These are phyloP conservation scores for Hypsizygus ulmarius DNA, from an alignment of 1,284 basidiomycete genomes.

Conservation along the genomic window DNA sequence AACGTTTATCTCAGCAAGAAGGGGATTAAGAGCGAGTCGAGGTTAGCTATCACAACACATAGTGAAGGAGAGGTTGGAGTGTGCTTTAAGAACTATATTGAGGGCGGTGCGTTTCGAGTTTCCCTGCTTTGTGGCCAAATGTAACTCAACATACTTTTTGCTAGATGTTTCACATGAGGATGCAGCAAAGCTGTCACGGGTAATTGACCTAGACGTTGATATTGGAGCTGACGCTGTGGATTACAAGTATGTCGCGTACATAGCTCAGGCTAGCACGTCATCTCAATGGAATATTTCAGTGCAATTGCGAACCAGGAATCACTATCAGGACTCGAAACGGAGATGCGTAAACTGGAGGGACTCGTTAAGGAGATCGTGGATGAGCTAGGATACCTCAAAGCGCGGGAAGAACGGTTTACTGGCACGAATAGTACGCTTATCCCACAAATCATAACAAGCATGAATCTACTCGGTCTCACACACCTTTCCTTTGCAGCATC, in stretches of 20 bases:
- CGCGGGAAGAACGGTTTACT: constrained; percentile 87
- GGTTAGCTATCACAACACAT: constrained; percentile 93
- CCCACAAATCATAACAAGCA: constrained; percentile 3
- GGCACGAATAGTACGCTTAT: constrained; percentile 80
- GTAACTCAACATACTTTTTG: not conserved
- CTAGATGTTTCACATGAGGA: constrained; percentile 46
- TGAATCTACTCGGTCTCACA: constrained; percentile 7
- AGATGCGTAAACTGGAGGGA: constrained; percentile 97
- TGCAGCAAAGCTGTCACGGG: constrained; percentile 51
- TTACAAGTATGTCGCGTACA: constrained; percentile 75
- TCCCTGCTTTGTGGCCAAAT: not conserved
- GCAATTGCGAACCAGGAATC: constrained; percentile 99
- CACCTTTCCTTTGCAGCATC: constrained; percentile 60
- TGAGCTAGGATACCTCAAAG: constrained; percentile 91
- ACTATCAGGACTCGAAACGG: constrained; percentile 91
- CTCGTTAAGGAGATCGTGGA: constrained; percentile 93
- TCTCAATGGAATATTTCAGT: constrained; percentile 39
- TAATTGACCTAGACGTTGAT: constrained; percentile 93
- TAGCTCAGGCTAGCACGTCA: not conserved
- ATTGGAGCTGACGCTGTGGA: constrained; percentile 98
- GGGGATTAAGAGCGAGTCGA: constrained; percentile 86
- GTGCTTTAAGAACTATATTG: constrained; percentile 84
- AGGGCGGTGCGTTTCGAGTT: constrained; percentile 53
- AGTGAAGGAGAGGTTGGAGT: constrained; percentile 93
- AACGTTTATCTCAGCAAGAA: constrained; percentile 93